Conservation (phyloP, 192 early-diverging fungal species). For the Diversispora eburnea region DNA sequence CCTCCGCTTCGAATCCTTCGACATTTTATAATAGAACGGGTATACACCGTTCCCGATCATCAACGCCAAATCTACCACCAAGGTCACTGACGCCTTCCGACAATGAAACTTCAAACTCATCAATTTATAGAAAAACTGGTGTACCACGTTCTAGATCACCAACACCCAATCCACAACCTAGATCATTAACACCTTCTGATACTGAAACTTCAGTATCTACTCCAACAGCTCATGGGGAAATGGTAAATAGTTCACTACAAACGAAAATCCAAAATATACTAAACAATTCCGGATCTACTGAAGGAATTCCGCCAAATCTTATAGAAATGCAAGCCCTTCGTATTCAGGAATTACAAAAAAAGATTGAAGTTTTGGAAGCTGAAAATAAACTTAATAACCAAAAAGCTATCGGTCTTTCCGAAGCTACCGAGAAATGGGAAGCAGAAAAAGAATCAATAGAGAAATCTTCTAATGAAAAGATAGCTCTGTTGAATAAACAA, state of each 20-base stretch:
- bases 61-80: neutral
- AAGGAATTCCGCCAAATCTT: conserved; percentile 16
- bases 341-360: conserved; percentile 58
- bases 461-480: conserved; percentile 34
- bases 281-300: conserved; percentile 18
- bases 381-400: conserved; percentile 67
- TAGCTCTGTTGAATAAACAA: conserved; percentile 25
- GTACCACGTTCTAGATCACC: neutral
- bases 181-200: conserved; percentile 8
- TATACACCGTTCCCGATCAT: neutral
- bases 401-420: too few relatives aligned
- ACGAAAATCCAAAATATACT: conserved; percentile 25
- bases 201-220: neutral
- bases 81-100: conserved; percentile 5
- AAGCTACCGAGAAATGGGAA: neutral
- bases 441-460: conserved; percentile 25
- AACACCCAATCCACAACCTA: conserved; percentile 3
- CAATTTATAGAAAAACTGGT: too few relatives aligned
- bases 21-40: neutral
- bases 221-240: conserved; percentile 8
- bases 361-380: conserved; percentile 65
- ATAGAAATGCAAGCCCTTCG: conserved; percentile 37
- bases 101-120: neutral
- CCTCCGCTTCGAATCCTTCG: neutral
- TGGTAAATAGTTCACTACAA: conserved; percentile 24